Evolutionary conservation across 345 rosid genomes (phyloP).

Genomic region (Eucalyptus regnans): DNA sequence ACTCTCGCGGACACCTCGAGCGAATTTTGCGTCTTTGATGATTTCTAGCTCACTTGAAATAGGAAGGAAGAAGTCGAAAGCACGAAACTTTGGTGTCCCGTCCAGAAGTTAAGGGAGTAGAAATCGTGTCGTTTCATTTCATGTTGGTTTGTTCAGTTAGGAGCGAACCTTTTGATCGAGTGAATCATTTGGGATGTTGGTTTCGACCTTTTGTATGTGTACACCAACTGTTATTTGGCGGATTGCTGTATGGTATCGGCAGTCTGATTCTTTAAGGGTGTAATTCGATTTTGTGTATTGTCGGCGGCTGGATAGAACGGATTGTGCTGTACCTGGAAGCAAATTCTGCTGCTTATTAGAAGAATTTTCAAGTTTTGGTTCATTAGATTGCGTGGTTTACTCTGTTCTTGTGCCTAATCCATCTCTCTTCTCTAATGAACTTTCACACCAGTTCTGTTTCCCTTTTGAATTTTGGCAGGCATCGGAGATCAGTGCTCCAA

Average conservation of each 20-base stretch:
- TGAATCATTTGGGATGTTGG: not conserved
- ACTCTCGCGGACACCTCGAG: not conserved
- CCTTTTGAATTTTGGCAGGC: slow-evolving; percentile 29
- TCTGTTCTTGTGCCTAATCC: not conserved
- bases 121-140: not conserved
- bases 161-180: not conserved
- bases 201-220: not conserved
- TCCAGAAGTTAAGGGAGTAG: not conserved
- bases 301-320: not conserved
- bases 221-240: not conserved
- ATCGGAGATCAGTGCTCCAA: slow-evolving; percentile 68
- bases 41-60: not conserved
- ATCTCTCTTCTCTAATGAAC: not conserved
- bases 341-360: not conserved
- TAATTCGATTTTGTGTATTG: not conserved
- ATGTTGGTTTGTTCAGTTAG: not conserved
- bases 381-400: not conserved
- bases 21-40: not conserved
- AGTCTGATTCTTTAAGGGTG: not conserved
- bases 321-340: not conserved
- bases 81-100: not conserved
- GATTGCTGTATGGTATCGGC: not conserved
- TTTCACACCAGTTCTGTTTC: not conserved
- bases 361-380: not conserved
- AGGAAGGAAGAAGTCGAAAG: not conserved